A percentile compares a stretch with the other conserved stretches of the same genome.
Evolutionary conservation across 768 basidiomycete species (phyloP).

Genomic region (Mycena alexandri): DNA sequence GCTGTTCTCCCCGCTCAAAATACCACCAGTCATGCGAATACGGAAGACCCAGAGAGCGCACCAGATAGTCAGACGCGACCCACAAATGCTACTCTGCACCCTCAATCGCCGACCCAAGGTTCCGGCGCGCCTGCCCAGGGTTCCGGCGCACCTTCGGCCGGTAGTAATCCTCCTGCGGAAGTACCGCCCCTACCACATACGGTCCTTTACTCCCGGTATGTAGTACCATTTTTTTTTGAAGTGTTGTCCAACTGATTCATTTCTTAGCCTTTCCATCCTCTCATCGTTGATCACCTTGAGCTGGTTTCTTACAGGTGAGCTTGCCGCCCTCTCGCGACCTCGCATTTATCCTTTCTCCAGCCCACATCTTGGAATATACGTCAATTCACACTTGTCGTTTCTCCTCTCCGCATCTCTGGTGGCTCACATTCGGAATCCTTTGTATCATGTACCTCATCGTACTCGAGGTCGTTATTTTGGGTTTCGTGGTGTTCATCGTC

Average conservation of each 20-base stretch:
- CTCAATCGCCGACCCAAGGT: constrained; percentile 2
- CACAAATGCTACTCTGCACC: not conserved
- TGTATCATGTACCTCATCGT: constrained; percentile 79
- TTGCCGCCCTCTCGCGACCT: not conserved
- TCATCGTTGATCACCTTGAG: constrained; percentile 78
- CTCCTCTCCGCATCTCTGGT: constrained; percentile 87
- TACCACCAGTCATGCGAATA: constrained; percentile 29
- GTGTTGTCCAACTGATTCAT: constrained; percentile 39
- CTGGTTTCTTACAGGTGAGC: constrained; percentile 75
- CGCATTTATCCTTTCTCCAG: constrained; percentile 40
- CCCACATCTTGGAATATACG: constrained; percentile 84
- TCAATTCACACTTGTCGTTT: constrained; percentile 80
- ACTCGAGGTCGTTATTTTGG: constrained; percentile 79
- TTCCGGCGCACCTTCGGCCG: not conserved
- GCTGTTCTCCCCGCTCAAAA: constrained; percentile 4
- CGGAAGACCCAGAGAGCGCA: constrained; percentile 26
- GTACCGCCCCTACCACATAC: constrained; percentile 44
- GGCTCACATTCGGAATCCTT: constrained; percentile 85
- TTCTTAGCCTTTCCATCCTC: constrained; percentile 47
- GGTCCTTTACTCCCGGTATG: constrained; percentile 56
- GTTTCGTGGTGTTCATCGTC: constrained; percentile 81
- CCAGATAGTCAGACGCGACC: not conserved
- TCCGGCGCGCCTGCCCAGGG: constrained; percentile 1
- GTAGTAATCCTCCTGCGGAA: constrained; percentile 29
- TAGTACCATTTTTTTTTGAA: constrained; percentile 39